Evolutionary conservation across 345 rosid genomes (phyloP), one percentile per base, ranked within the genome.

Genomic region (Boechera divaricarpa): DNA sequence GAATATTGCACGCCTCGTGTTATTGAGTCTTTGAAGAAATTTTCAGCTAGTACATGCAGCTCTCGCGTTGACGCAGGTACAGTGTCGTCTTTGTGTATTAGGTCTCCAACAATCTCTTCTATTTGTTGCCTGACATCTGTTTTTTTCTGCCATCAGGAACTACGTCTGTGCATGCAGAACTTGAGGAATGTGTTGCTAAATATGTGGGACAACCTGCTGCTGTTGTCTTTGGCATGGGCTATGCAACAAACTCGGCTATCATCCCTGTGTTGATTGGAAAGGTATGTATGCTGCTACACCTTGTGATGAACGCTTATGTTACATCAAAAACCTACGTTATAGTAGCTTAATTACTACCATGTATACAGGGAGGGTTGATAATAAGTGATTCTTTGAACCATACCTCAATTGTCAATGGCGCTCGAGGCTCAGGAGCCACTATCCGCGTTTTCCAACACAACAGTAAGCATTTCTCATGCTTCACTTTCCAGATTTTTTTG

Each of bases 361-460:
- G 3, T 66, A 26, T 59, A 31, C 82, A 95, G 98, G 98, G 99
- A 81, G 88, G 91, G 41, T 84, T 95, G 83, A 90, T 92, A 42
- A 85, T 95, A 21, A 92, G 99, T 63, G 99, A 95, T 82, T 92
- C 99, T 3, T 80, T 95, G 83, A 95, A 95, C 87, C 99, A 95
- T 77, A 92, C 88, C 79, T 95, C 98, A 31, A 91, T 92, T 83
- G 89, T 95, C 61, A 95, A 84, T 80, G 99, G 99, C 58, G 99
- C 98, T 49, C 89, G 99, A 73, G 99, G 98, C 56, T 92, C 99
- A 10, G 97, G 98, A 77, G 96, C 98, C 75, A 87, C 94, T n/a
- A 75, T 92, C 72, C 86, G 97, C 38, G 99, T 95, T 85, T 95
- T 92, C 81, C 98, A 89, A 71, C 90, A 92, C 84, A 95, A 95